These are phyloP conservation scores for Candida railenensis DNA, from an alignment of 805 yeast genomes.

Conservation along the genomic window DNA sequence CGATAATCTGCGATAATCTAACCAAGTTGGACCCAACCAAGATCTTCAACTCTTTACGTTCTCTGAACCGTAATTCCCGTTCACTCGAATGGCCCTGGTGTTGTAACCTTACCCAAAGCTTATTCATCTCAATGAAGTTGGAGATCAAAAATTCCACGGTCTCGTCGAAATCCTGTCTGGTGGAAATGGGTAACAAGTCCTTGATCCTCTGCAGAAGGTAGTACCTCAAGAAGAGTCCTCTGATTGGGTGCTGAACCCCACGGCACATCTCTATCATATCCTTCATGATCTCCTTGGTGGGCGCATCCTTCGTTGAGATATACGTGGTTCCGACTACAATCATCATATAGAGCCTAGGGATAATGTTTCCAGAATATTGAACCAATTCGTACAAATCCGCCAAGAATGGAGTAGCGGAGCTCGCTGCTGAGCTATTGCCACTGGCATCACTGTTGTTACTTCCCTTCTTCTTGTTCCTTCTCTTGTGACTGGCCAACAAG, in stretches of 20 bases:
- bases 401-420: conserved; percentile 39
- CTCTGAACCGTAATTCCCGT: conserved; percentile 66
- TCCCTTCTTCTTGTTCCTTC: conserved; percentile 22
- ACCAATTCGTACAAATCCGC: conserved; percentile 93
- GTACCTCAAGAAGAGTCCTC: conserved; percentile 89
- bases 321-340: conserved; percentile 91
- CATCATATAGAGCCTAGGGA: conserved; percentile 92
- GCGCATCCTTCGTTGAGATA: conserved; percentile 74
- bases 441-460: conserved; percentile 23
- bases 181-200: conserved; percentile 51
- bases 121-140: conserved; percentile 96
- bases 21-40: conserved; percentile 92
- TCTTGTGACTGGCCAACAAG: conserved; percentile 60
- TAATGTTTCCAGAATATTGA: conserved; percentile 90
- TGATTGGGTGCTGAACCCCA: conserved; percentile 92
- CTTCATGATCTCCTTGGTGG: conserved; percentile 80
- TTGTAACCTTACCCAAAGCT: conserved; percentile 94
- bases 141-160: conserved; percentile 77
- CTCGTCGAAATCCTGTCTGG: conserved; percentile 49
- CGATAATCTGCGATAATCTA: conserved; percentile 80
- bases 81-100: conserved; percentile 93
- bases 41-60: conserved; percentile 85
- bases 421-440: conserved; percentile 26
- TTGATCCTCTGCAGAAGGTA: conserved; percentile 84
- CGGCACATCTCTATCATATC: conserved; percentile 98